A percentile compares a stretch with the other conserved stretches of the same genome.
Conservation (phyloP, 345 rosid species). For the Linum trigynum region DNA sequence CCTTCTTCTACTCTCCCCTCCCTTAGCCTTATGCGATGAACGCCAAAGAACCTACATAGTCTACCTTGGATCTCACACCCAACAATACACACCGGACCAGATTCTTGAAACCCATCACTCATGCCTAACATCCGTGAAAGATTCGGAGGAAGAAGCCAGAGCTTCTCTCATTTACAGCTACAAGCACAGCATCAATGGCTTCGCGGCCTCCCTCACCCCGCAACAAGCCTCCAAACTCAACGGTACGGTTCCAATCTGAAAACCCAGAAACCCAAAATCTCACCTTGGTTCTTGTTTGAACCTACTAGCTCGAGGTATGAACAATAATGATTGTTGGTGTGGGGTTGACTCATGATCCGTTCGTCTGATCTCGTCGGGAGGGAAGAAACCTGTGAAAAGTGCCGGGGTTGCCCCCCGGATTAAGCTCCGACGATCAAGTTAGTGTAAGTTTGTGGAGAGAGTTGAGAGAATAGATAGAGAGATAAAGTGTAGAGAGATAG, state of each 20-base stretch:
- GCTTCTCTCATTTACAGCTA: slow-evolving; percentile 82
- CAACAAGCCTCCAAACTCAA: slow-evolving; percentile 65
- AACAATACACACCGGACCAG: slow-evolving; percentile 40
- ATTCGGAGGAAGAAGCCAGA: slow-evolving; percentile 49
- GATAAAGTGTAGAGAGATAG: too few species aligned
- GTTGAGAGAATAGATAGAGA: too few species aligned
- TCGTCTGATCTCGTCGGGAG: too few species aligned
- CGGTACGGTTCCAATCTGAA: slow-evolving; percentile 13
- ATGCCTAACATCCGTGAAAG: slow-evolving; percentile 49
- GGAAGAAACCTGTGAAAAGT: too few species aligned
- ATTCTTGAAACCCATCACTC: slow-evolving; percentile 60
- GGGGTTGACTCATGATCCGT: too few species aligned
- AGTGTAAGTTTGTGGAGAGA: too few species aligned
- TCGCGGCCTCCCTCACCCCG: slow-evolving; percentile 54
- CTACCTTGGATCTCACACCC: slow-evolving; percentile 49
- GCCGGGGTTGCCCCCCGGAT: too few species aligned
- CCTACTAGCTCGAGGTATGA: neutral
- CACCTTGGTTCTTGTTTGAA: too few species aligned
- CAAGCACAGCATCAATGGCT: slow-evolving; percentile 81
- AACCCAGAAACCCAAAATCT: too few species aligned
- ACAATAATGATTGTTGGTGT: too few species aligned
- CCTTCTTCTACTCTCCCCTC: neutral
- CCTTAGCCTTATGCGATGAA: neutral
- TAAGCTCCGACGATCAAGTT: too few species aligned
- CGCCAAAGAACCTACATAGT: slow-evolving; percentile 32